Evolutionary conservation across 768 basidiomycete species (phyloP).

Genomic region (Trametes cingulata): DNA sequence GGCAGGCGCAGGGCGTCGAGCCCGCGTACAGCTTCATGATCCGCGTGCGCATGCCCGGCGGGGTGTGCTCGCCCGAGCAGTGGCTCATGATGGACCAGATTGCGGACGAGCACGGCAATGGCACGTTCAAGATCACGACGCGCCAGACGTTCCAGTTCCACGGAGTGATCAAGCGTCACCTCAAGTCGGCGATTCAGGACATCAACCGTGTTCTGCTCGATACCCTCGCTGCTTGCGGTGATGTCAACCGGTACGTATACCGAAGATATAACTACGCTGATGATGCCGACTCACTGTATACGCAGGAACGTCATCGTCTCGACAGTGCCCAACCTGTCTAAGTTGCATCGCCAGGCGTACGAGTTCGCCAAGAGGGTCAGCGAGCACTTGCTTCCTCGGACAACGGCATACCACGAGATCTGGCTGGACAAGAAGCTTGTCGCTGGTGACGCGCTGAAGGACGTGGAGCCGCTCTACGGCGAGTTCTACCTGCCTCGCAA

Average conservation of each 20-base stretch:
- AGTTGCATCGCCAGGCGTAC: constrained; percentile 79
- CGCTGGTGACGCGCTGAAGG: constrained; percentile 90
- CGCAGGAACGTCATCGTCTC: constrained; percentile 87
- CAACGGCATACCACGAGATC: constrained; percentile 96
- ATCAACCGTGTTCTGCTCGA: constrained; percentile 91
- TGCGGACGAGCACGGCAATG: constrained; percentile 90
- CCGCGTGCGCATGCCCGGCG: constrained; percentile 93
- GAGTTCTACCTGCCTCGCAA: constrained; percentile 96
- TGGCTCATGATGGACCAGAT: constrained; percentile 97
- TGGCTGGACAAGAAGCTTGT: constrained; percentile 98
- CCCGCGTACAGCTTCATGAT: constrained; percentile 99
- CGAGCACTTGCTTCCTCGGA: constrained; percentile 83
- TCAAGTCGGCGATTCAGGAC: constrained; percentile 95
- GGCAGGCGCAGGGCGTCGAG: constrained; percentile 88
- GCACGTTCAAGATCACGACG: constrained; percentile 97
- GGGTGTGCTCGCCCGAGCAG: constrained; percentile 88
- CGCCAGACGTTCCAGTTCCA: constrained; percentile 99
- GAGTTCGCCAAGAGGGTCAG: constrained; percentile 84
- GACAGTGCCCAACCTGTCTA: constrained; percentile 87
- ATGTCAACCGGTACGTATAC: constrained; percentile 80
- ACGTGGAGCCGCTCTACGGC: constrained; percentile 96
- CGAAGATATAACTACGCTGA: background rate
- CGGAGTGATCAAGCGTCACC: constrained; percentile 94
- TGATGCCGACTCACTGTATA: background rate
- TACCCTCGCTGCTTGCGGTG: constrained; percentile 97